Base-by-base conservation (phyloP, 179 eudicot genomes). In the Amaranthus tricolor region DNA sequence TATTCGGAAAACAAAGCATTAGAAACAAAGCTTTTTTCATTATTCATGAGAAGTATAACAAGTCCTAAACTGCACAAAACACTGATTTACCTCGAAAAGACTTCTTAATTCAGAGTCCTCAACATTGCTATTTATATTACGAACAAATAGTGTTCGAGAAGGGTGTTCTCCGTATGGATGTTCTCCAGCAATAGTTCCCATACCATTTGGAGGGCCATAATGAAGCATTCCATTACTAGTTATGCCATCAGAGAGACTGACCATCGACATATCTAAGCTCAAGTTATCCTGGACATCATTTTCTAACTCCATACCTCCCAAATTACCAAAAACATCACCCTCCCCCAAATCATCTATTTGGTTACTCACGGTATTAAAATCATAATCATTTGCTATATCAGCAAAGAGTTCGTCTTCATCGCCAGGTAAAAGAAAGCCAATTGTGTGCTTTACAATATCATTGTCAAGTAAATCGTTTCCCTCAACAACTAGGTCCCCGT, bases 121-220 rank as follows among this genome's bases (percentile, higher is more conserved):
- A 45, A 92, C 92, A 68, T 85, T 89, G 80, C 97, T 92, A 70
- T 92, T 90, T 19, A 92, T 90, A 67, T 92, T 92, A 16, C 96
- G 92, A 48, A 92, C 97, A 81, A 92, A 90, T 12, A 92, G 75
- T 9, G 97, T 92, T 79, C 97, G 83, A 16, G 97, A 92, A 73
- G 97, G 97, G 80, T 92, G 96, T 75, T 92, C 96, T 47, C 96
- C 96, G 62, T 79, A 86, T 20, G 96, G 96, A 79, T 89, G 97
- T 62, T 92, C 96, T 72, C 93, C 96, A 24, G 90, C 87, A 84
- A 89, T 86, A 62, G 90, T 76, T 59, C 91, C 98, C 49, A 66
- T 85, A 48, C 86, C 86, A 81, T 85, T 88, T 55, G 92, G 51
- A 17, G 84, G 80, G 68, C 80, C 89, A 72, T 62, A 85, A 16